A percentile compares a stretch with the other conserved stretches of the same genome.
These are phyloP conservation scores for Tulasnella sp. DNA, from an alignment of 768 basidiomycete species.

Conservation along the genomic window DNA sequence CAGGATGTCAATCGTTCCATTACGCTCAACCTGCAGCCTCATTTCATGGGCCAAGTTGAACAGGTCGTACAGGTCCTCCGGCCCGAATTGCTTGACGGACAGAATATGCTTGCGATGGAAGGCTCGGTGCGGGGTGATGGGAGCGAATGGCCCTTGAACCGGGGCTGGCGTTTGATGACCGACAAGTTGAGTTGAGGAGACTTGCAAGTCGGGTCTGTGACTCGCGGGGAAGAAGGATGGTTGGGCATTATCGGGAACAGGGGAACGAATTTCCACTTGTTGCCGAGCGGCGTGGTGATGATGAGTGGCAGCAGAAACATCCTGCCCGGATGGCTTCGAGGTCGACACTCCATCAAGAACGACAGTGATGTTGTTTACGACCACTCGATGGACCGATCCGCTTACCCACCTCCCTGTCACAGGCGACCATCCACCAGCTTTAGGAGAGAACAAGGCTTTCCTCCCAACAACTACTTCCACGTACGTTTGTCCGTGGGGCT, in stretches of 20 bases:
- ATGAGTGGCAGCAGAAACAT: constrained; percentile 42
- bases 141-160: constrained; percentile 29
- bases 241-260: constrained; percentile 1
- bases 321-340: constrained; percentile 48
- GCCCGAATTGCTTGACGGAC: constrained; percentile 84
- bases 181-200: not conserved
- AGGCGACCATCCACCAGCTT: constrained; percentile 67
- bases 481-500: constrained; percentile 51
- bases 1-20: constrained; percentile 76
- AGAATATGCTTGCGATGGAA: constrained; percentile 93
- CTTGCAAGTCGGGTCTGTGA: not conserved
- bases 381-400: constrained; percentile 81
- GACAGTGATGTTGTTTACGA: constrained; percentile 78
- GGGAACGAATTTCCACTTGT: not conserved
- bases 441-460: constrained; percentile 41
- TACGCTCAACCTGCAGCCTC: constrained; percentile 90
- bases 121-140: constrained; percentile 56
- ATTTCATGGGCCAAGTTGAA: constrained; percentile 95
- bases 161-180: not conserved
- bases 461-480: constrained; percentile 90
- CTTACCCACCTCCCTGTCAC: constrained; percentile 48
- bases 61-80: constrained; percentile 82
- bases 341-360: constrained; percentile 77
- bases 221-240: not conserved
- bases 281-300: not conserved